Percentiles rank a stretch among this genome's conserved stretches.
Conservation (phyloP, 495 filamentous ascomycete genomes). For the Xylaria cubensis region DNA sequence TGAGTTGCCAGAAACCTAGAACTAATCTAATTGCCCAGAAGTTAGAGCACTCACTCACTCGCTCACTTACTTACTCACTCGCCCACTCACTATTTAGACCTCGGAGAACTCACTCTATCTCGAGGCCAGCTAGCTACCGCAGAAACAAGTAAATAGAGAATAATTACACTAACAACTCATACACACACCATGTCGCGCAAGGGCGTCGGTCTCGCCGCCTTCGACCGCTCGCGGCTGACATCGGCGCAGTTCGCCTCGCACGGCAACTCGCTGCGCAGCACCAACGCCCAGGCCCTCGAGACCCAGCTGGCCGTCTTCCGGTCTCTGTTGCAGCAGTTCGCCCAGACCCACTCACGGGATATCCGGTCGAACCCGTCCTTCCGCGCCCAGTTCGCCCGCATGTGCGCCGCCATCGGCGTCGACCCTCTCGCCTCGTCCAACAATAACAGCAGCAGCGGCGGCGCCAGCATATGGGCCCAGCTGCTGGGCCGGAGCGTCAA, state of each 20-base stretch:
- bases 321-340: slow-evolving; percentile 89
- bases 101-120: not conserved
- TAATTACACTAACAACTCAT: not conserved
- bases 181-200: slow-evolving; percentile 59
- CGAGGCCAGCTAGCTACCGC: not conserved
- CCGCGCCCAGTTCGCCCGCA: slow-evolving; percentile 94
- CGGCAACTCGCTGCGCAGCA: slow-evolving; percentile 79
- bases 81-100: not conserved
- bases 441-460: slow-evolving; percentile 52
- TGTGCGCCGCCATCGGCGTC: slow-evolving; percentile 97
- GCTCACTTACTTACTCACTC: too few relatives aligned
- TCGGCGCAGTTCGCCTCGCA: slow-evolving; percentile 87
- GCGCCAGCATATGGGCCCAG: slow-evolving; percentile 85
- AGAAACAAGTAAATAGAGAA: not conserved
- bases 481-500: slow-evolving; percentile 89
- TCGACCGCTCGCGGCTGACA: slow-evolving; percentile 80
- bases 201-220: slow-evolving; percentile 90
- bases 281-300: slow-evolving; percentile 80
- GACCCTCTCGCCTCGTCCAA: slow-evolving; percentile 84
- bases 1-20: not conserved
- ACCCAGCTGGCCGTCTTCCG: slow-evolving; percentile 97
- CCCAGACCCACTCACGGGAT: slow-evolving; percentile 89
- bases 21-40: not conserved
- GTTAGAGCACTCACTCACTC: not conserved
- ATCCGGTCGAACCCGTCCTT: slow-evolving; percentile 95